A percentile compares a stretch with the other conserved stretches of the same genome.
Conservation (phyloP, 768 basidiomycete genomes). For the Rhodosporidiobolus sp. region DNA sequence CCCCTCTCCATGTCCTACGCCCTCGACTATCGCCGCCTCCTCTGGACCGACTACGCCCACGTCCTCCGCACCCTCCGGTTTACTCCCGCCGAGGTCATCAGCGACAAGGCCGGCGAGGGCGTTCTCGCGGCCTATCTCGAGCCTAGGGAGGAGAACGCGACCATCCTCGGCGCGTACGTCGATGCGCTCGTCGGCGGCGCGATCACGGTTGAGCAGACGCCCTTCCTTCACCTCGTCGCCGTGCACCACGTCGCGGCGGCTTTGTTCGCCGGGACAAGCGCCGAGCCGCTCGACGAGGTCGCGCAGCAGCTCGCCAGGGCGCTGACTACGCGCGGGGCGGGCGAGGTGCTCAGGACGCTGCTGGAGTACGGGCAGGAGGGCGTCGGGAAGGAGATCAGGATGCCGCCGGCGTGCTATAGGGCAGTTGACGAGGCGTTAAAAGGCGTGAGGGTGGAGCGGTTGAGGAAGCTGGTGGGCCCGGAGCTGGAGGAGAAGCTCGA, state of each 20-base stretch:
- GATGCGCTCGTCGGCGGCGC: slow-evolving; percentile 54
- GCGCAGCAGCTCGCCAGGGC: slow-evolving; percentile 55
- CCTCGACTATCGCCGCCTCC: slow-evolving; percentile 72
- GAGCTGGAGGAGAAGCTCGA: not conserved
- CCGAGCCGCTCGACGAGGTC: not conserved
- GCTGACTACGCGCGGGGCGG: slow-evolving; percentile 57
- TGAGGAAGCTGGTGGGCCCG: not conserved
- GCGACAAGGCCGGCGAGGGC: slow-evolving; percentile 45
- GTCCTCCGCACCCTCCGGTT: slow-evolving; percentile 55
- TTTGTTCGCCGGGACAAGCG: not conserved
- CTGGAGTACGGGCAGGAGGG: slow-evolving; percentile 59
- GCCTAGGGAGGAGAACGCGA: slow-evolving; percentile 64
- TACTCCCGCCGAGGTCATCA: slow-evolving; percentile 1
- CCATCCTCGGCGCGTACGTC: slow-evolving; percentile 65
- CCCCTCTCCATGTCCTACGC: slow-evolving; percentile 67
- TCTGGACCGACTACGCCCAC: slow-evolving; percentile 78
- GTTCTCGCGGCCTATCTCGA: slow-evolving; percentile 62
- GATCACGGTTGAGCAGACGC: slow-evolving; percentile 46
- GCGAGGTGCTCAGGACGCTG: slow-evolving; percentile 57
- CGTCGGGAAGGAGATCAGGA: slow-evolving; percentile 48
- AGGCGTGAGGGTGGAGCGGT: not conserved
- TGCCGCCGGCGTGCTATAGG: slow-evolving; percentile 59
- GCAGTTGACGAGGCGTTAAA: slow-evolving; percentile 4
- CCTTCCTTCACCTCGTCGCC: slow-evolving; percentile 64
- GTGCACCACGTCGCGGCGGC: slow-evolving; percentile 67